Evolutionary conservation across 2,329 filamentous ascomycete genomes (phyloP).

Genomic region (Verticillium nubilum): DNA sequence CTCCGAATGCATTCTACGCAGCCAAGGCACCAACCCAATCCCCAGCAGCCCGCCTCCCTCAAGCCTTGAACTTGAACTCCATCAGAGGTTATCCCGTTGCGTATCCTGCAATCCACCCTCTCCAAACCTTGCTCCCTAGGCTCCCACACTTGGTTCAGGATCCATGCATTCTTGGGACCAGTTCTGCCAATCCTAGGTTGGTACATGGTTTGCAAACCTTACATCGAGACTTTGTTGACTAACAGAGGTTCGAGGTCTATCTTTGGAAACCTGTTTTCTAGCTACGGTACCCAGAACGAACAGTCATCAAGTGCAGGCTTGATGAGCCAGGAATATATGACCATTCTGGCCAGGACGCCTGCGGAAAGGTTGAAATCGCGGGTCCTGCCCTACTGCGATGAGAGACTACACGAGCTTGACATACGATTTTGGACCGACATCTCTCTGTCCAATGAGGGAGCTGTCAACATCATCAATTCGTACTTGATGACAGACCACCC

Average conservation of each 20-base stretch:
- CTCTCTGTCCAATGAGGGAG: conserved; percentile 19
- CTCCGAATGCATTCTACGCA: neutral
- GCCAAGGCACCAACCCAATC: neutral
- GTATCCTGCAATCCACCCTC: conserved; percentile 13
- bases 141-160: neutral
- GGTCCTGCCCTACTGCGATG: conserved; percentile 16
- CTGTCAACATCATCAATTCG: conserved; percentile 25
- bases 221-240: neutral
- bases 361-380: neutral
- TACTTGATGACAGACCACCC: conserved; percentile 33
- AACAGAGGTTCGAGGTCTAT: neutral
- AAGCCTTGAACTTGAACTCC: conserved; percentile 16
- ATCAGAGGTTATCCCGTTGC: conserved; percentile 17
- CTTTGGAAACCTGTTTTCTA: neutral
- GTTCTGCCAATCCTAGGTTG: neutral
- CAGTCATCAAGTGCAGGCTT: conserved; percentile 1
- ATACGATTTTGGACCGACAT: conserved; percentile 29
- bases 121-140: conserved; percentile 1
- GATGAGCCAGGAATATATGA: neutral
- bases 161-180: neutral
- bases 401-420: conserved; percentile 19
- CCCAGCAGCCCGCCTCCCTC: neutral
- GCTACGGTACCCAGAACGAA: neutral
- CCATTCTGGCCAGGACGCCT: neutral
- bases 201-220: neutral